Conservation (phyloP, 805 yeast species). For the Myxozyma melibiosi region DNA sequence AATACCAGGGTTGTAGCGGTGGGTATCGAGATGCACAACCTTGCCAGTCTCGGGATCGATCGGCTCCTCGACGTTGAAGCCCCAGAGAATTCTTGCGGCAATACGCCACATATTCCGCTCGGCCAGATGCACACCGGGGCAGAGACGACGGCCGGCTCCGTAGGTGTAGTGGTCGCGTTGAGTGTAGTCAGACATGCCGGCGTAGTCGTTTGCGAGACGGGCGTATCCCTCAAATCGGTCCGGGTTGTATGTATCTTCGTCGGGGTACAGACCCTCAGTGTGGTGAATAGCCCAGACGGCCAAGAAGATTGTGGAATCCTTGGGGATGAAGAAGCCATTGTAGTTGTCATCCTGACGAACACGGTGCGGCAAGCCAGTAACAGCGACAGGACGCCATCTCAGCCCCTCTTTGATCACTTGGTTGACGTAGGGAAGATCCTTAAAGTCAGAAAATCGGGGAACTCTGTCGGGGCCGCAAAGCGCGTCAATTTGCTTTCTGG, state of each 20-base stretch:
- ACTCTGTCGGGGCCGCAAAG: neutral
- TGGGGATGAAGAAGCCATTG: slow-evolving; percentile 47
- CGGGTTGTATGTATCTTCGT: neutral
- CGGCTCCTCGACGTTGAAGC: neutral
- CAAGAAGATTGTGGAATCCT: slow-evolving; percentile 58
- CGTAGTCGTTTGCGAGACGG: neutral
- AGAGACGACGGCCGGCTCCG: slow-evolving; percentile 8
- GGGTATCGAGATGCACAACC: no score
- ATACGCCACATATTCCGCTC: neutral
- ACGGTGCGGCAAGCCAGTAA: neutral
- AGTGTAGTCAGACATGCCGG: neutral
- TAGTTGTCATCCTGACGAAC: slow-evolving; percentile 20
- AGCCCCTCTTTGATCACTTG: neutral
- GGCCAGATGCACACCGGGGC: slow-evolving; percentile 9
- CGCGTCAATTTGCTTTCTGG: neutral
- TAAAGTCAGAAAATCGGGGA: neutral
- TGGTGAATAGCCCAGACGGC: slow-evolving; percentile 71
- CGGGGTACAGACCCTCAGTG: slow-evolving; percentile 36
- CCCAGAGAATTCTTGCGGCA: slow-evolving; percentile 1
- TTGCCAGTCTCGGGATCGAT: neutral
- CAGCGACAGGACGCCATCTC: neutral
- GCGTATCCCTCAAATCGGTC: neutral
- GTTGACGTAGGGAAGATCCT: neutral
- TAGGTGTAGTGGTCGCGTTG: neutral
- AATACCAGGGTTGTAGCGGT: neutral